A percentile compares a stretch with the other conserved stretches of the same genome.
Conservation (phyloP, 1,284 basidiomycete species). For the Malassezia brasiliensis region DNA sequence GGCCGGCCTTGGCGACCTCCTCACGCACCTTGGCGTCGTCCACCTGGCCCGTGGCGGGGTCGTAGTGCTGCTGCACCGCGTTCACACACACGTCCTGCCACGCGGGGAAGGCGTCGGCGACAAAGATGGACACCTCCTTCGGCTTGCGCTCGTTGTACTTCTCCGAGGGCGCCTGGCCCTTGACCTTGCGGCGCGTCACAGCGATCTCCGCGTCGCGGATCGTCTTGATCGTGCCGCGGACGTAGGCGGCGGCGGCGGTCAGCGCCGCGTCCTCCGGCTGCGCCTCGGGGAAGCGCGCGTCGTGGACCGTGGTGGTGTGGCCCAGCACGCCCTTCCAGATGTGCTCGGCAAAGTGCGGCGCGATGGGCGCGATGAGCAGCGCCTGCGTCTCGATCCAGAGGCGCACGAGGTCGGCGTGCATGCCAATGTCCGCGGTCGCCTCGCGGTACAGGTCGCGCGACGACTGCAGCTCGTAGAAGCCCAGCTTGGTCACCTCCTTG, state of each 20-base stretch:
- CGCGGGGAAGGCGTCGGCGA: slow-evolving; percentile 78
- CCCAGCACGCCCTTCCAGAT: slow-evolving; percentile 67
- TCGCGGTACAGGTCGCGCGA: slow-evolving; percentile 93
- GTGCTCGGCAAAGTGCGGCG: slow-evolving; percentile 90
- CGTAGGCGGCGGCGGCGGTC: slow-evolving; percentile 58
- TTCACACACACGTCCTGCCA: slow-evolving; percentile 84
- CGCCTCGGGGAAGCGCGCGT: slow-evolving; percentile 65
- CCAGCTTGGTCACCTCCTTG: slow-evolving; percentile 89
- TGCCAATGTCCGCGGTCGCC: slow-evolving; percentile 68
- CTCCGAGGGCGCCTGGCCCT: slow-evolving; percentile 27
- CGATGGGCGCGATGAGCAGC: slow-evolving; percentile 74
- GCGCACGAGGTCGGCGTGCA: slow-evolving; percentile 67
- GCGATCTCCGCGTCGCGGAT: slow-evolving; percentile 74
- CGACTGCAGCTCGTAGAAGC: slow-evolving; percentile 90
- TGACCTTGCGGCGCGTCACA: slow-evolving; percentile 30
- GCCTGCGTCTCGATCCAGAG: slow-evolving; percentile 75
- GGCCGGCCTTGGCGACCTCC: slow-evolving; percentile 61
- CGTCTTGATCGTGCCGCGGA: slow-evolving; percentile 72
- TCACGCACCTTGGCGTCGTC: slow-evolving; percentile 74
- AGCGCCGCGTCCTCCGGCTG: slow-evolving; percentile 56
- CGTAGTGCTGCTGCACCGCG: slow-evolving; percentile 64
- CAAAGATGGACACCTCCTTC: slow-evolving; percentile 76
- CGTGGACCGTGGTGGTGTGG: slow-evolving; percentile 69
- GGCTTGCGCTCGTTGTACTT: slow-evolving; percentile 50
- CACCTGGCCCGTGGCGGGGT: slow-evolving; percentile 58